Conservation (phyloP, 371 early-diverging fungal genomes). For the Mucor mucedo region DNA sequence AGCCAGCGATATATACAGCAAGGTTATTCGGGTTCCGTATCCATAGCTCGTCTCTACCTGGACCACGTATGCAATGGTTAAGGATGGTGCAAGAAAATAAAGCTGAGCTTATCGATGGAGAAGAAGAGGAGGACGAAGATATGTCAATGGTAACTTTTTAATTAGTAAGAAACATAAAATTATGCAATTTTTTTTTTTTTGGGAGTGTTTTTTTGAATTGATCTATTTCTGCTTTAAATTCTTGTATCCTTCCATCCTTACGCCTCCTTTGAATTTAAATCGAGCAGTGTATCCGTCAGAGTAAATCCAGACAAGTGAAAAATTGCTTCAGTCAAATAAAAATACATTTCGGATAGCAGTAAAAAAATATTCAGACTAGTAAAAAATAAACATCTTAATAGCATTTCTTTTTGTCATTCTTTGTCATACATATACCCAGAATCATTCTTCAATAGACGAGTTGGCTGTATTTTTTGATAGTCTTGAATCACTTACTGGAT, state of each 20-base stretch:
- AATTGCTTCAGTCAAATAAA: too few species aligned
- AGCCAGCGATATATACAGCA: constrained; percentile 64
- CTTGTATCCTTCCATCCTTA: constrained; percentile 44
- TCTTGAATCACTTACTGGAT: too few species aligned
- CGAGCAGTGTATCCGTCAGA: constrained; percentile 63
- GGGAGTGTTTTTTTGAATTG: constrained; percentile 19
- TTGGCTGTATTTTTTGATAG: too few species aligned
- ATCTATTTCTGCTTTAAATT: constrained; percentile 40
- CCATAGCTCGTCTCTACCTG: constrained; percentile 56
- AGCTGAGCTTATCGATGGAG: not conserved
- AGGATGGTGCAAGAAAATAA: constrained; percentile 42
- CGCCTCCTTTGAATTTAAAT: constrained; percentile 46
- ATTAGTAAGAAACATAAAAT: not conserved
- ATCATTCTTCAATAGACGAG: too few species aligned
- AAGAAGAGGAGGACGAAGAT: not conserved
- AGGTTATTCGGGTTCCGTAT: constrained; percentile 86
- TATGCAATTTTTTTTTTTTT: not conserved
- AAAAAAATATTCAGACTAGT: too few species aligned
- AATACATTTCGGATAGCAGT: constrained; percentile 16
- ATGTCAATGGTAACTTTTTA: not conserved
- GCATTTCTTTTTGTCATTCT: too few species aligned
- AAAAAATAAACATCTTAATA: too few species aligned
- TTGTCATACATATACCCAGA: too few species aligned
- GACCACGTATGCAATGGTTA: constrained; percentile 83
- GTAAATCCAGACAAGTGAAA: not conserved